Base-by-base conservation (phyloP, 768 basidiomycete species). In the Cystoderma amianthinum region DNA sequence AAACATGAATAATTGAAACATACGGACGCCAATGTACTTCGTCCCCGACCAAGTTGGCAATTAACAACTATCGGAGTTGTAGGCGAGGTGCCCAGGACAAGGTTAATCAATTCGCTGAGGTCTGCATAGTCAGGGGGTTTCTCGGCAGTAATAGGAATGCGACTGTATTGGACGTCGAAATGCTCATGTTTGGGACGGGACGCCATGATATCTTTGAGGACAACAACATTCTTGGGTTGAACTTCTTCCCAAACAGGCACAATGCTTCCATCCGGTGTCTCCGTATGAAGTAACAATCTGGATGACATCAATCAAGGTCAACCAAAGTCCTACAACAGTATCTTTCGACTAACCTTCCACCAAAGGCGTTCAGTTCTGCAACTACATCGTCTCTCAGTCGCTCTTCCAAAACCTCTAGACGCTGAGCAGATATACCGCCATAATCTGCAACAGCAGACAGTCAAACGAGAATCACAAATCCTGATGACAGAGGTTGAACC, bases 211-310 rank as follows among this genome's bases (percentile, higher is more conserved):
- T 96, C 90, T 55, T 87, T 86, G 32, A 96, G 69, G 1, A 90
- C 87, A 21, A 79, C 76, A 11, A 98, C 83, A 48, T 89, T 72
- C 6, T 72, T 64, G 23, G 70, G 59, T 30, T 72, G 72, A 2
- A 88, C 90, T 48, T 91, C 87, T 58, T 98, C 95, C 95, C 95
- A 99, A 1, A 96, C 71, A 0, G 96, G 94, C 4, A 93, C 76
- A 5, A 99, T 86, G 4, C 86, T 75, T 4, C 95, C 93, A 47
- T 93, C 89, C 0, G 76, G 51, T 0, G 84, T 81, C 64, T 99
- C 96, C 1, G 89, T 85, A 52, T 98, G 95, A 18, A 99, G 71
- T 1, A 99, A 69, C 0, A 98, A 61, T 36, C 89, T 90, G 47
- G 10, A 18, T 20, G 15, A 1, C 30, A 40, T 22, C 39, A 15